Evolutionary conservation across 2,329 filamentous ascomycete species (phyloP), one percentile per base, ranked within the genome.

Genomic region (Fusarium algeriense): DNA sequence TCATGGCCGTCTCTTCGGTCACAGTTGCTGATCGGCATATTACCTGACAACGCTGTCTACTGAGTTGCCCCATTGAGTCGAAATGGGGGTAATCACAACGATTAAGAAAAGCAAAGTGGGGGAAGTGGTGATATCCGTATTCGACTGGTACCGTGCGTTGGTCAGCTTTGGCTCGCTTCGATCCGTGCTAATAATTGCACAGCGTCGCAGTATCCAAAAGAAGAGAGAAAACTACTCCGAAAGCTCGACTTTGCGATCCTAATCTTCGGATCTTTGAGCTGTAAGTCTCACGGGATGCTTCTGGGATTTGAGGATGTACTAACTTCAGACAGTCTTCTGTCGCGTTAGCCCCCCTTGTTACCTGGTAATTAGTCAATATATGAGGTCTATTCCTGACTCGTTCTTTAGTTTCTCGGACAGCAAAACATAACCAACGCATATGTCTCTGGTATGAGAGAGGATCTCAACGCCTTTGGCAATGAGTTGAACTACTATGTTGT

Each of bases 221-320:
- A 64, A 26, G 60, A 64, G 23, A 55, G 58, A 2, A 64, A 11
- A 1, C 45, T 64, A 5, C 38, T 64, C 1, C 32, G 60, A n/a
- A 64, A 64, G 19, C 45, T 64, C 7, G 60, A 63, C 23, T 15
- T 63, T 0, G 60, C 58, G 1, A 64, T 63, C 2, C 9, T 64
- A 3, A 9, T 64, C 1, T 64, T 64, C 0, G 45, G 60, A 5
- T 63, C 45, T 0, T 14, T 63, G 0, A 64, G 60, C 2, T 64
- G 58, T 46, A 1, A 40, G 58, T 40, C 14, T 7, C 17, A 3
- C 8, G 8, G 2, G 1, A 4, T 19, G 23, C 7, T 5, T 10
- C 6, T 5, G 0, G 3, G 0, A 11, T 20, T 1, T 0, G 1
- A 7, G 0, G 7, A 4, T 10, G 1, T 7, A 6, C 35, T 62